A percentile compares a stretch with the other conserved stretches of the same genome.
These are phyloP conservation scores for Mortierella polycephala DNA, from an alignment of 371 early-diverging fungal species.

Conservation along the genomic window DNA sequence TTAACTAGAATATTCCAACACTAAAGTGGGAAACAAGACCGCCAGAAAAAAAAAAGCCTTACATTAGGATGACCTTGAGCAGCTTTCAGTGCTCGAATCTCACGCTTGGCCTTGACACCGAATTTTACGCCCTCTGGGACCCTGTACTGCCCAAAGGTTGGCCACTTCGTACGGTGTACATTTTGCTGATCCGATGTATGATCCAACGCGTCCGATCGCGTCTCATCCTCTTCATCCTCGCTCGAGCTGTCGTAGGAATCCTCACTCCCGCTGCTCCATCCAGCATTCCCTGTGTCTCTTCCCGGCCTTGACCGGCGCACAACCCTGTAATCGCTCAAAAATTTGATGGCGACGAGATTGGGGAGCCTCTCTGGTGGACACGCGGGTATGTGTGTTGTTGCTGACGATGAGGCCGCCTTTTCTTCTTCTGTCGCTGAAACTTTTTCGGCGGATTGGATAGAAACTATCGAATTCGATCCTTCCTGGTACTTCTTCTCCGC, in stretches of 20 bases:
- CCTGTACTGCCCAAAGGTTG: slow-evolving; percentile 3
- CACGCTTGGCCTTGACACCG: slow-evolving; percentile 35
- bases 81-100: slow-evolving; percentile 40
- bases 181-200: not conserved
- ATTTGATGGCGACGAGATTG: slow-evolving; percentile 35
- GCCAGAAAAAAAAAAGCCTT: not conserved
- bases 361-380: not conserved
- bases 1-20: not conserved
- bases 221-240: slow-evolving; percentile 1
- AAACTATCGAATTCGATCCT: too few relatives aligned
- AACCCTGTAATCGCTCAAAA: slow-evolving; percentile 22
- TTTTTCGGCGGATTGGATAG: too few relatives aligned
- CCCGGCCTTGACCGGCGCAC: not conserved
- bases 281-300: not conserved
- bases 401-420: not conserved
- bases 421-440: not conserved
- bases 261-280: slow-evolving; percentile 18
- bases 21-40: not conserved
- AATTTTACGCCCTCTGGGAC: slow-evolving; percentile 23
- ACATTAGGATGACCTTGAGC: slow-evolving; percentile 51
- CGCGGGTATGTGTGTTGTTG: not conserved
- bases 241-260: slow-evolving; percentile 15
- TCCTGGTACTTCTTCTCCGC: not conserved
- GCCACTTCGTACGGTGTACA: not conserved
- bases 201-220: not conserved